Conservation (phyloP, 768 basidiomycete species). For the Auriscalpium microsporum region DNA sequence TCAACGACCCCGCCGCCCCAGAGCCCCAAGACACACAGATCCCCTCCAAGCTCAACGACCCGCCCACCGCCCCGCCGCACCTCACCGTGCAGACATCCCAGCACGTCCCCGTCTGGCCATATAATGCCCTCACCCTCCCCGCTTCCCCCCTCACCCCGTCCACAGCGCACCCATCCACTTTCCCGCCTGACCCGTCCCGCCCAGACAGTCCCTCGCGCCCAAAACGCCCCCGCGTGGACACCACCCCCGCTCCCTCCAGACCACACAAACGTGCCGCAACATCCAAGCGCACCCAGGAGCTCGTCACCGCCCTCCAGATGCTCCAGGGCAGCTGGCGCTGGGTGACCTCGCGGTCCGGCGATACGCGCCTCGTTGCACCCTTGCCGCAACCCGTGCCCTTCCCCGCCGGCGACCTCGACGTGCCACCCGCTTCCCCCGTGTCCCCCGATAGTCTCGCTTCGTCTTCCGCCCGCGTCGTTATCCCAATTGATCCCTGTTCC, state of each 20-base stretch:
- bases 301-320: constrained; percentile 13
- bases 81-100: constrained; percentile 13
- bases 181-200: not conserved
- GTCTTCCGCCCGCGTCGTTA: constrained; percentile 20
- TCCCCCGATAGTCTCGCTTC: constrained; percentile 16
- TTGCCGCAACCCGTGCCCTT: constrained; percentile 17
- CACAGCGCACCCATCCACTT: constrained; percentile 1
- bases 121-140: not conserved
- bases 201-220: constrained; percentile 13
- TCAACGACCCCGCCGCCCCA: constrained; percentile 8
- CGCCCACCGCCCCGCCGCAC: not conserved
- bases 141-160: constrained; percentile 5
- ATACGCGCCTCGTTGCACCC: constrained; percentile 15
- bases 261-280: constrained; percentile 9
- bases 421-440: constrained; percentile 14
- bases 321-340: constrained; percentile 15
- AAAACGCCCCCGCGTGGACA: constrained; percentile 14
- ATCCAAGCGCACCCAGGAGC: constrained; percentile 8
- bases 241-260: constrained; percentile 3
- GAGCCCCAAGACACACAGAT: constrained; percentile 5
- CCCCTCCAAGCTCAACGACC: not conserved
- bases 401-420: constrained; percentile 6
- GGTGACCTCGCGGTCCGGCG: constrained; percentile 14
- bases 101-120: constrained; percentile 4
- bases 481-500: constrained; percentile 33